Base-by-base conservation (phyloP, 2,329 filamentous ascomycete genomes). In the Pyrenophora teres region DNA sequence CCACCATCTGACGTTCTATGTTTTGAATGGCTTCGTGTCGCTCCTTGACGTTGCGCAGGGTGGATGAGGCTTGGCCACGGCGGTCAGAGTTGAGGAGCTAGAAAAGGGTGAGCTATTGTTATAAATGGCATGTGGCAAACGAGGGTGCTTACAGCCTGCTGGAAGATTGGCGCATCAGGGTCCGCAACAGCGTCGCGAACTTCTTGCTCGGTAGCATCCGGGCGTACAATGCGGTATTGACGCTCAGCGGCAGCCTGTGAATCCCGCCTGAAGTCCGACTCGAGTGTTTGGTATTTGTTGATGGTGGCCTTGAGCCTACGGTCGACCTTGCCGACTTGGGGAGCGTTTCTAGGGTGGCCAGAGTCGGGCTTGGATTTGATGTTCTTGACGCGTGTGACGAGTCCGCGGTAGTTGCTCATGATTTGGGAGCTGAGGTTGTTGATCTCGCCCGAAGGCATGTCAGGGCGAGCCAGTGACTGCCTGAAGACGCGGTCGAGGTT, bases 1-100 rank as follows among this genome's bases (percentile, higher is more conserved):
- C 89, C 9, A 90, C 85, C 83, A 97, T 89, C 71, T 95, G 89
- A 69, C 84, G 81, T 78, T 96, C 92, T 69, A 97, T 96, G 81
- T 95, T 93, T 76, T 92, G 85, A 62, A 99, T 89, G 36, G 90
- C 92, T 45, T 85, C 85, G 73, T 96, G 92, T 61, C 94, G 88
- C 68, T 89, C 85, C 73, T 88, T 84, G 31, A 96, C 91, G 60
- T 90, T 90, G 62, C 83, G 84, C 49, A 96, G 81, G 31, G 91
- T 90, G 32, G 87, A 85, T 59, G 88, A 87, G 36, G 91, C 90
- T 74, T 95, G 89, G 42, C 91, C 90, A 70, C 86, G 85, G 68
- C 90, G 87, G 75, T 88, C 88, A 72, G 86, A 89, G 77, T 87
- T 85, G 79, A 95, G 84, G 67, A 97, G 81, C 80, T 83, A 68